A percentile compares a stretch with the other conserved stretches of the same genome.
Evolutionary conservation across 441 rosid genomes (phyloP).

Genomic region (Brassica balearica): DNA sequence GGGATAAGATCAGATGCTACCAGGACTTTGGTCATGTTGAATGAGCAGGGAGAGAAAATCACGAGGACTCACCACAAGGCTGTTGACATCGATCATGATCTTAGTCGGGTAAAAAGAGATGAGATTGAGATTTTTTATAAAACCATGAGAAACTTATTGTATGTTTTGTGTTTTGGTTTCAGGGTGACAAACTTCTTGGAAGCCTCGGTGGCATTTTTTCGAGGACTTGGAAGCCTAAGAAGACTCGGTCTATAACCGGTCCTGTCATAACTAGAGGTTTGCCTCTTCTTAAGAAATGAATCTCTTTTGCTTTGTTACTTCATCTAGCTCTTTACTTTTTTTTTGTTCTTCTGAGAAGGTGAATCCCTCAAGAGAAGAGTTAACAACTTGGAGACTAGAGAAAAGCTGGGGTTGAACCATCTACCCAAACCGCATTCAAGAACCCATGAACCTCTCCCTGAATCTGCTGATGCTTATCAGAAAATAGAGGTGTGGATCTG

Average conservation of each 20-base stretch:
- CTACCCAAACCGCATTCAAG: conserved; percentile 49
- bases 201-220: conserved; percentile 92
- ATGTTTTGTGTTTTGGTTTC: conserved; percentile 38
- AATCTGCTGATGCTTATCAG: conserved; percentile 57
- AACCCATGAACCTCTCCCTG: conserved; percentile 46
- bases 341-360: conserved; percentile 41
- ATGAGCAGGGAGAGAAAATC: conserved; percentile 89
- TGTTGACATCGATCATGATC: conserved; percentile 80
- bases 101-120: conserved; percentile 53
- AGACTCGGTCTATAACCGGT: conserved; percentile 70
- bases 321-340: background rate
- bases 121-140: background rate
- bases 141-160: background rate
- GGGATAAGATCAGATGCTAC: conserved; percentile 81
- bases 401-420: conserved; percentile 63
- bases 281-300: conserved; percentile 16
- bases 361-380: conserved; percentile 54
- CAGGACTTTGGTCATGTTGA: conserved; percentile 67
- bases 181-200: conserved; percentile 97
- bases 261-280: conserved; percentile 77
- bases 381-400: conserved; percentile 58
- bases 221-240: conserved; percentile 95
- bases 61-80: conserved; percentile 68
- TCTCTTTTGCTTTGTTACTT: conserved; percentile 19
- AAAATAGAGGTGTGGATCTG: conserved; percentile 61